phyloP scores from a whole-genome alignment of 2,329 filamentous ascomycete species.

The Xylariaceae sp. region DNA sequence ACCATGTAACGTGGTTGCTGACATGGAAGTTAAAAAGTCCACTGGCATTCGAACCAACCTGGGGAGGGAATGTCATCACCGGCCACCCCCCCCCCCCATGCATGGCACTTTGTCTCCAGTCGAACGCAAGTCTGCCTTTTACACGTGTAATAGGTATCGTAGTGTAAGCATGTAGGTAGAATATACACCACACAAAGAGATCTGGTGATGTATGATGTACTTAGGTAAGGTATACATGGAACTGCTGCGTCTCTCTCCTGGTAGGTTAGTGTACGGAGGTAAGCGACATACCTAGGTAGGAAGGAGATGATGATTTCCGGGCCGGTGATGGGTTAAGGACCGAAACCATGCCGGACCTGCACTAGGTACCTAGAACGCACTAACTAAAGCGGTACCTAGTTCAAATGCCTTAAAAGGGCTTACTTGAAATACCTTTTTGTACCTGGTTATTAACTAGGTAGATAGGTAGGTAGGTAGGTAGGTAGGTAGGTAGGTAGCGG shows the following conservation, averaged over 20 bases:
- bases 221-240: no score
- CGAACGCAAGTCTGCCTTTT: no score
- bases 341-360: conserved; percentile 5
- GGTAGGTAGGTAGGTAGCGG: no score
- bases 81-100: conserved; percentile 3
- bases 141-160: no score
- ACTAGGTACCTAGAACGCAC: background rate
- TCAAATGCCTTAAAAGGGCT: no score
- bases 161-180: no score
- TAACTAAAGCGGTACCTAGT: background rate
- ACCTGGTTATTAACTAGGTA: no score
- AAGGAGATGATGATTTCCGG: conserved; percentile 6
- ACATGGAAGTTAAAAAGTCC: conserved; percentile 7
- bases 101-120: conserved; percentile 18
- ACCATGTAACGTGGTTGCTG: conserved; percentile 23
- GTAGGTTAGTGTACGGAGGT: background rate
- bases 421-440: no score
- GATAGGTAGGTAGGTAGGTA: background rate
- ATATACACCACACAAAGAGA: no score
- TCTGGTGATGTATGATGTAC: no score
- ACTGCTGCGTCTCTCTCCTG: no score
- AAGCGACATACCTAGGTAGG: background rate
- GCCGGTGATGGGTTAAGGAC: conserved; percentile 1
- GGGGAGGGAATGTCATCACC: conserved; percentile 9
- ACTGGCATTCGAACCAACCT: conserved; percentile 14